These are phyloP conservation scores for Pleurotus tuoliensis DNA, from an alignment of 768 basidiomycete genomes.

Conservation along the genomic window DNA sequence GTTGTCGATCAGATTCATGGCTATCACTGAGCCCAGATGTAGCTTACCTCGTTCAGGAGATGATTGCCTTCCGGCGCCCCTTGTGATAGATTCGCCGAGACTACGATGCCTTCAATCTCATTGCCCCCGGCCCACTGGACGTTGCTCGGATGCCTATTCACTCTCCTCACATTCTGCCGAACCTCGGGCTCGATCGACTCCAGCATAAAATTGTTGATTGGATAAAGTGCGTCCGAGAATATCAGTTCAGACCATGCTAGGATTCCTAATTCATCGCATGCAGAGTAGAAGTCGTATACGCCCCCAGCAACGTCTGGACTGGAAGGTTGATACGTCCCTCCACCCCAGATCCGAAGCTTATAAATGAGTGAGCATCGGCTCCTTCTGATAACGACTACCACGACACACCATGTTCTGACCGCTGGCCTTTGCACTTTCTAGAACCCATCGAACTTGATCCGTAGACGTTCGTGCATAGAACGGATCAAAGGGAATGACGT, in stretches of 20 bases:
- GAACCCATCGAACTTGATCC: constrained; percentile 49
- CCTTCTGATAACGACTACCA: too few species aligned
- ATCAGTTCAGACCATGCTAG: constrained; percentile 61
- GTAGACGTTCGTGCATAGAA: constrained; percentile 51
- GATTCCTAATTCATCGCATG: constrained; percentile 59
- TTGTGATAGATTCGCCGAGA: constrained; percentile 27
- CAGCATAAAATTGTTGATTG: constrained; percentile 50
- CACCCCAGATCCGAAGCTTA: constrained; percentile 59
- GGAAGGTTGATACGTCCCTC: constrained; percentile 49
- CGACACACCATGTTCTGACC: constrained; percentile 55
- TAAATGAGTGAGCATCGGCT: background rate
- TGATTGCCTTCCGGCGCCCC: constrained; percentile 39
- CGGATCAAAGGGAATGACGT: constrained; percentile 59
- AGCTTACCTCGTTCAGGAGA: constrained; percentile 40
- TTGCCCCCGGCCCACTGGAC: constrained; percentile 61
- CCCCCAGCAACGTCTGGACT: constrained; percentile 35
- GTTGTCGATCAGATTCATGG: background rate
- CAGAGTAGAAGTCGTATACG: constrained; percentile 51
- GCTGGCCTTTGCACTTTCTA: constrained; percentile 49
- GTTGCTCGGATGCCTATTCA: constrained; percentile 55
- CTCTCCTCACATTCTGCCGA: constrained; percentile 50
- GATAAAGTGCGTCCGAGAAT: constrained; percentile 54
- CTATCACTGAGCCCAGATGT: background rate
- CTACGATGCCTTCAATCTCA: constrained; percentile 54
- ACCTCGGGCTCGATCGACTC: constrained; percentile 52